Conservation (phyloP, 2,329 filamentous ascomycete species). For the Didymella arachidicola region DNA sequence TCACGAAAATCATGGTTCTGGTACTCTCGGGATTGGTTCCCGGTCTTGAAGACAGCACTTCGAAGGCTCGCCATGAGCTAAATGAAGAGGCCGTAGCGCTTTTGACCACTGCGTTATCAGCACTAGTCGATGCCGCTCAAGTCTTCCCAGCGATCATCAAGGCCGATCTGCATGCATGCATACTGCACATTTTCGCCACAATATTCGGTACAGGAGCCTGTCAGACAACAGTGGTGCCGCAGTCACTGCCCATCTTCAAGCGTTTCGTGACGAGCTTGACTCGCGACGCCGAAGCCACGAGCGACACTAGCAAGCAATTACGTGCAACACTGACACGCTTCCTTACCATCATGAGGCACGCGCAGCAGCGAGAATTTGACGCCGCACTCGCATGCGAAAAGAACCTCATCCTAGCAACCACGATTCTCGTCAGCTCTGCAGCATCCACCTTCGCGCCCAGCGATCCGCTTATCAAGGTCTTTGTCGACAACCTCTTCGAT, state of each 20-base stretch:
- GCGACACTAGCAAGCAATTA: conserved; percentile 71
- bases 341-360: conserved; percentile 77
- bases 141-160: conserved; percentile 97
- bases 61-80: conserved; percentile 72
- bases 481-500: conserved; percentile 82
- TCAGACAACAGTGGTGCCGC: conserved; percentile 87
- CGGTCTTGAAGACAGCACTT: conserved; percentile 70
- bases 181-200: conserved; percentile 94
- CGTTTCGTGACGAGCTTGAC: conserved; percentile 84
- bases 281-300: conserved; percentile 49
- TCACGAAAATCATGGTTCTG: conserved; percentile 94
- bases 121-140: conserved; percentile 91
- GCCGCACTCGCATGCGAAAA: conserved; percentile 88
- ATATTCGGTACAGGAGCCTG: conserved; percentile 87
- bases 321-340: conserved; percentile 84
- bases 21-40: conserved; percentile 88
- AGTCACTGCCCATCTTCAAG: conserved; percentile 88
- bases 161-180: conserved; percentile 93
- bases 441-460: conserved; percentile 75
- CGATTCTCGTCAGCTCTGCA: conserved; percentile 85
- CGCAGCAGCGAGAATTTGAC: conserved; percentile 77
- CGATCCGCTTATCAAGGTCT: conserved; percentile 77
- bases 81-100: conserved; percentile 87
- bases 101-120: conserved; percentile 80
- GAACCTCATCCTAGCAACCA: conserved; percentile 87